Conservation (phyloP, 2,329 filamentous ascomycete genomes). For the Diplodia mutila region DNA sequence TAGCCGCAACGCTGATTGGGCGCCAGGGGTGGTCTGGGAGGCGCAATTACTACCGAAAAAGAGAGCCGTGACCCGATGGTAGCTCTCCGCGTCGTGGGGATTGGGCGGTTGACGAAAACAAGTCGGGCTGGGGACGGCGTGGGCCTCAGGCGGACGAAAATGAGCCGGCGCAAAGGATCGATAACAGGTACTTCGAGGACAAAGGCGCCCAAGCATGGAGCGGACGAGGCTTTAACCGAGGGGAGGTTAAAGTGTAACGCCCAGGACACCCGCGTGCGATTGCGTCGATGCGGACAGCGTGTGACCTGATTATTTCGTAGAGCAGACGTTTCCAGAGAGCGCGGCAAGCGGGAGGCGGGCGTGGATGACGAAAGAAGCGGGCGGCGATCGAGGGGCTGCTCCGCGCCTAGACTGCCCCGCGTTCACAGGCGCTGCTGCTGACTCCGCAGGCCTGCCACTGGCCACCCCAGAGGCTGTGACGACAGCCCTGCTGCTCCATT, state of each 20-base stretch:
- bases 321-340: neutral
- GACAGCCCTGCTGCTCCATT: conserved; percentile 6
- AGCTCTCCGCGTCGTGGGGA: conserved; percentile 22
- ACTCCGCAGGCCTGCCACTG: conserved; percentile 15
- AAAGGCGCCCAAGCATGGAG: conserved; percentile 5
- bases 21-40: conserved; percentile 8
- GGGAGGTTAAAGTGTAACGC: neutral
- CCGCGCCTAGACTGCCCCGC: neutral
- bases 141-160: conserved; percentile 27
- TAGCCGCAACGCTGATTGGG: conserved; percentile 22
- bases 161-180: conserved; percentile 26
- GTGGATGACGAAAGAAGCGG: conserved; percentile 6
- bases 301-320: neutral
- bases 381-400: conserved; percentile 7
- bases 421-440: conserved; percentile 14
- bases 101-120: conserved; percentile 21
- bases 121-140: conserved; percentile 17
- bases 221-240: conserved; percentile 21
- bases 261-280: neutral
- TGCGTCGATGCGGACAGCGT: conserved; percentile 1
- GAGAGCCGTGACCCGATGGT: conserved; percentile 21
- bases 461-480: neutral
- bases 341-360: neutral
- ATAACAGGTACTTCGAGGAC: conserved; percentile 18
- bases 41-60: conserved; percentile 25